Evolutionary conservation across 371 early-diverging fungal species (phyloP).

Genomic region (Paraphysoderma sedebokerense): DNA sequence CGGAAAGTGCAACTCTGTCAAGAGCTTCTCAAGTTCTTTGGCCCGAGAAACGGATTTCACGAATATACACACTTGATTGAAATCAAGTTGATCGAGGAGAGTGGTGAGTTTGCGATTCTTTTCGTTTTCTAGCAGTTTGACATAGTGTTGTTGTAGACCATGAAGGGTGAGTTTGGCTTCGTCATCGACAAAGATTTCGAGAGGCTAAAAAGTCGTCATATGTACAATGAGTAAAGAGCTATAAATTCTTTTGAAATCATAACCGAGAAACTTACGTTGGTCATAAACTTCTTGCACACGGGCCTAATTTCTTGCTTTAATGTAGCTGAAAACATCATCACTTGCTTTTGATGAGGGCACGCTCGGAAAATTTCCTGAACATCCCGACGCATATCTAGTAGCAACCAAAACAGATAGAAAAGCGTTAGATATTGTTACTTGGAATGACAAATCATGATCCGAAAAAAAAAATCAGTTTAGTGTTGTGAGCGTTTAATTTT

Average conservation of each 20-base stretch:
- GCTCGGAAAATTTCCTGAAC: constrained; percentile 90
- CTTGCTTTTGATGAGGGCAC: constrained; percentile 93
- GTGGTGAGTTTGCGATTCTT: constrained; percentile 91
- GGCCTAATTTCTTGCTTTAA: constrained; percentile 79
- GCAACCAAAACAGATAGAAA: not conserved
- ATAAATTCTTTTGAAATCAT: not conserved
- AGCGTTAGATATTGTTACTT: constrained; percentile 38
- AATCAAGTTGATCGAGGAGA: constrained; percentile 82
- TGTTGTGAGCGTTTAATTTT: no score
- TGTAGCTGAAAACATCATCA: constrained; percentile 97
- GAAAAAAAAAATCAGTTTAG: no score
- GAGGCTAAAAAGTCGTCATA: constrained; percentile 31
- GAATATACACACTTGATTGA: constrained; percentile 96
- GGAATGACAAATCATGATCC: no score
- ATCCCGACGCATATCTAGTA: constrained; percentile 84
- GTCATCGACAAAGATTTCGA: constrained; percentile 95
- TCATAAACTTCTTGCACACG: constrained; percentile 93
- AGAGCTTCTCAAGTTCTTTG: constrained; percentile 67
- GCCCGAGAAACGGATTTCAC: constrained; percentile 86
- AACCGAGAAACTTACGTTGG: constrained; percentile 32
- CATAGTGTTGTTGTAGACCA: constrained; percentile 92
- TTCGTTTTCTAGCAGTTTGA: constrained; percentile 63
- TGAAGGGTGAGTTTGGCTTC: constrained; percentile 95
- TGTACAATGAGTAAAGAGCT: constrained; percentile 1
- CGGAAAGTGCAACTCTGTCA: constrained; percentile 83